Evolutionary conservation across 495 filamentous ascomycete species (phyloP).

Genomic region (Aspergillus panamensis): DNA sequence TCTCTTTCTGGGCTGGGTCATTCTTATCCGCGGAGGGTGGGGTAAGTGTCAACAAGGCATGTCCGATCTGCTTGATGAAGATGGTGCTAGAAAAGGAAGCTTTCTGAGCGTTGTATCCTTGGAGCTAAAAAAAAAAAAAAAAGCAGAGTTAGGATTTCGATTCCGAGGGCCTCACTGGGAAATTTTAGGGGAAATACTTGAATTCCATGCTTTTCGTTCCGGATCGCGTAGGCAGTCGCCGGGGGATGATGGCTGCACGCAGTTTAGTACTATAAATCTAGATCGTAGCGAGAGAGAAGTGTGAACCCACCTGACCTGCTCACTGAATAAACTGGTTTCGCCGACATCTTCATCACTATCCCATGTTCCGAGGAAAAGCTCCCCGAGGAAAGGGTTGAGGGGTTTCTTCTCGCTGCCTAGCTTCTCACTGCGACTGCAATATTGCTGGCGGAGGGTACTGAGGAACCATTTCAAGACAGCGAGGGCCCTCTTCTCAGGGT

Average conservation of each 20-base stretch:
- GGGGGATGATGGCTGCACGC: conserved; percentile 89
- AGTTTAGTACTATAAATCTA: conserved; percentile 4
- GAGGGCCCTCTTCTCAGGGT: conserved; percentile 79
- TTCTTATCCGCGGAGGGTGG: conserved; percentile 49
- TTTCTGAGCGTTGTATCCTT: conserved; percentile 98
- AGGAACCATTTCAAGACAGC: conserved; percentile 97
- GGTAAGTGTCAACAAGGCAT: conserved; percentile 79
- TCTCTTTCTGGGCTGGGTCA: conserved; percentile 52
- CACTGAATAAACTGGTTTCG: conserved; percentile 66
- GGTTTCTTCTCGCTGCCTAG: conserved; percentile 96
- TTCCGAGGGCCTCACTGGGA: background rate
- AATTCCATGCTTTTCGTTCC: conserved; percentile 78
- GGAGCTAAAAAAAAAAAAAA: conserved; percentile 58
- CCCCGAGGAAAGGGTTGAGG: conserved; percentile 85
- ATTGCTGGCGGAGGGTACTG: conserved; percentile 91
- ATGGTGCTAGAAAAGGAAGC: conserved; percentile 91
- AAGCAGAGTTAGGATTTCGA: background rate
- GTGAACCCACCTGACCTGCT: conserved; percentile 70
- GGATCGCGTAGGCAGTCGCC: conserved; percentile 89
- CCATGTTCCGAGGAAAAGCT: conserved; percentile 89
- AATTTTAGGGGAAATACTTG: conserved; percentile 40
- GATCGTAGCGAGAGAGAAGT: background rate
- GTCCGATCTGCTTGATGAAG: conserved; percentile 92
- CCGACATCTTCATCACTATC: conserved; percentile 65
- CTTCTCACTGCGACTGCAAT: conserved; percentile 86